A percentile compares a stretch with the other conserved stretches of the same genome.
phyloP scores from a whole-genome alignment of 768 basidiomycete species.

The Lenzites betulinus region DNA sequence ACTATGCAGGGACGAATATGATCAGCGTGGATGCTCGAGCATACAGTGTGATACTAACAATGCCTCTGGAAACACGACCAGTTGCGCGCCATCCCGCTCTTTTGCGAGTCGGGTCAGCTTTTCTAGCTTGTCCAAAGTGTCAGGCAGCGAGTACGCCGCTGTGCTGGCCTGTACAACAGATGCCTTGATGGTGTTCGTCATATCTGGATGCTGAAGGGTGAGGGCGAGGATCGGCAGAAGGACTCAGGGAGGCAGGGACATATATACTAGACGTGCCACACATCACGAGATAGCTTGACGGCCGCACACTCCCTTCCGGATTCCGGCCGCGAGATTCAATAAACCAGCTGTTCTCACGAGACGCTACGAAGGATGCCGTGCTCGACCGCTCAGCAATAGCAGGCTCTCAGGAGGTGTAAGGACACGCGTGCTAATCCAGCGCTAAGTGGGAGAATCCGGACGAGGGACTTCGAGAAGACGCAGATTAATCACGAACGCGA shows the following conservation, averaged over 20 bases:
- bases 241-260: neutral
- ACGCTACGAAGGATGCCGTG: slow-evolving; percentile 7
- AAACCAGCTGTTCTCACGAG: slow-evolving; percentile 9
- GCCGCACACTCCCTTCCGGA: neutral
- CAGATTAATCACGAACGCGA: slow-evolving; percentile 1
- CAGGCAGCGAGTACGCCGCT: slow-evolving; percentile 45
- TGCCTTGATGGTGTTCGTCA: slow-evolving; percentile 41
- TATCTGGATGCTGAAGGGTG: slow-evolving; percentile 3
- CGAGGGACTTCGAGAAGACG: neutral
- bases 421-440: neutral
- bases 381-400: neutral
- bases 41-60: slow-evolving; percentile 43
- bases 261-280: slow-evolving; percentile 2
- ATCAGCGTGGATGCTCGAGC: neutral
- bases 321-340: neutral
- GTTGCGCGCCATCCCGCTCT: slow-evolving; percentile 47
- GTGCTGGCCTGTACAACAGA: slow-evolving; percentile 58
- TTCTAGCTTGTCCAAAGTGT: slow-evolving; percentile 53
- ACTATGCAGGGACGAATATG: slow-evolving; percentile 29
- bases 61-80: slow-evolving; percentile 60
- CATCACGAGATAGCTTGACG: slow-evolving; percentile 8
- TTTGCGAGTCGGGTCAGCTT: slow-evolving; percentile 46
- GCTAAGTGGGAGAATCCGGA: neutral
- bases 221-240: neutral
- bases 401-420: neutral